Conservation (phyloP, 1,284 basidiomycete genomes). For the Austroboletus novae-zelandiae region DNA sequence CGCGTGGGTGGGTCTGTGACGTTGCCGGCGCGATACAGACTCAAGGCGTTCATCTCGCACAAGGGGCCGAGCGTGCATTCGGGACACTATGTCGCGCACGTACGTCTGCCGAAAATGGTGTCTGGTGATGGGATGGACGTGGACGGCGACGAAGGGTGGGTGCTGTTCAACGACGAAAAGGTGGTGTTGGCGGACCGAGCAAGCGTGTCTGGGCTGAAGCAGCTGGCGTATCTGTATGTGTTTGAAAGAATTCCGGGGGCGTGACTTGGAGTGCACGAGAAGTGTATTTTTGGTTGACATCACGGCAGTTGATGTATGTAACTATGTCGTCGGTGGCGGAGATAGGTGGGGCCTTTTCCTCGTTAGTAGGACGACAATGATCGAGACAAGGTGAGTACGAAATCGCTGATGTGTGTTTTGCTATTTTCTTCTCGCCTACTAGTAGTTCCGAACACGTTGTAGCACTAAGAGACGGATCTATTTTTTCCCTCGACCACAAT, state of each 20-base stretch:
- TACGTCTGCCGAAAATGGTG: conserved; percentile 36
- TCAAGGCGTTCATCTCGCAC: conserved; percentile 96
- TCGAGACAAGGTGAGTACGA: too few relatives aligned
- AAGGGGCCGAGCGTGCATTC: conserved; percentile 95
- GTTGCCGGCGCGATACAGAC: conserved; percentile 74
- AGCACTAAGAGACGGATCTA: too few relatives aligned
- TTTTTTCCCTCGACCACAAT: neutral
- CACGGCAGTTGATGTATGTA: too few relatives aligned
- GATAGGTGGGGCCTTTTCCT: too few relatives aligned
- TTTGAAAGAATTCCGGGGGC: conserved; percentile 56
- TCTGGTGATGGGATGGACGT: conserved; percentile 20
- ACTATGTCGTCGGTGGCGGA: too few relatives aligned
- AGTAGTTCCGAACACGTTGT: too few relatives aligned
- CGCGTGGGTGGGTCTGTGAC: conserved; percentile 12
- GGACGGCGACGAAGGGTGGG: conserved; percentile 55
- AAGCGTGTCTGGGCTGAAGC: conserved; percentile 71
- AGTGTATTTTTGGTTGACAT: too few relatives aligned
- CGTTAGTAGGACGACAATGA: too few relatives aligned
- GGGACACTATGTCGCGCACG: conserved; percentile 91
- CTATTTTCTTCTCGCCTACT: too few relatives aligned
- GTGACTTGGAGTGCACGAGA: neutral
- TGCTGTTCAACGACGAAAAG: conserved; percentile 95
- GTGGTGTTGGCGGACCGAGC: conserved; percentile 83
- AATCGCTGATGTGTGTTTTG: too few relatives aligned
- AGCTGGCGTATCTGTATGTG: conserved; percentile 85